Evolutionary conservation across 169 alveolate genomes (phyloP).

Genomic region (Perkinsus chesapeaki): DNA sequence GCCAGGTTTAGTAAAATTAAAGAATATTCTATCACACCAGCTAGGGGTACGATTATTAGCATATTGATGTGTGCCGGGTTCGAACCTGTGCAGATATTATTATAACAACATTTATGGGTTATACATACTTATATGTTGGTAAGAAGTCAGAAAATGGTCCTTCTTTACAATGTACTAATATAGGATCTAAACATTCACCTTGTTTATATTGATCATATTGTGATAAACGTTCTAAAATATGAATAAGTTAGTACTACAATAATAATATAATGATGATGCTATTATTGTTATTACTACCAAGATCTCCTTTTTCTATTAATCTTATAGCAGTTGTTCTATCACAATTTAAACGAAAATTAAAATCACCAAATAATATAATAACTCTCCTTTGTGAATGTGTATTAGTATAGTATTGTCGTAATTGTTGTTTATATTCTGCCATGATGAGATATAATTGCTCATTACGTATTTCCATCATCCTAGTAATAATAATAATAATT

Average conservation of each 20-base stretch:
- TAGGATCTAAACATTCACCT: not conserved
- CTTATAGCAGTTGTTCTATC: not conserved
- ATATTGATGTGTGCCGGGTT: not conserved
- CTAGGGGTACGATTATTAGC: constrained; percentile 69
- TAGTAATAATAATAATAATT: not conserved
- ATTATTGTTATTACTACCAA: not conserved
- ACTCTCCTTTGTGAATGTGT: not conserved
- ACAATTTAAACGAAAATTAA: constrained; percentile 42
- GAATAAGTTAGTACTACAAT: not conserved
- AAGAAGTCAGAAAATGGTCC: not conserved
- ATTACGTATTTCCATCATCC: not conserved
- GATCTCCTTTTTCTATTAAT: not conserved
- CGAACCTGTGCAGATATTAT: not conserved
- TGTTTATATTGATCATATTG: not conserved
- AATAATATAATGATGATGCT: not conserved
- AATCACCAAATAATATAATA: constrained; percentile 55
- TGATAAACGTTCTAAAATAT: not conserved
- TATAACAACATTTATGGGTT: not conserved
- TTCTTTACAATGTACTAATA: not conserved
- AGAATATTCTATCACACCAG: constrained; percentile 76
- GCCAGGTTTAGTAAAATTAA: not conserved
- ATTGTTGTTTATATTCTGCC: not conserved
- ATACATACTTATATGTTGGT: not conserved
- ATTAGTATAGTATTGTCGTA: not conserved
- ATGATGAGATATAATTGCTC: not conserved